These are phyloP conservation scores for Candida coquimbonensis DNA, from an alignment of 805 yeast species.

Conservation along the genomic window DNA sequence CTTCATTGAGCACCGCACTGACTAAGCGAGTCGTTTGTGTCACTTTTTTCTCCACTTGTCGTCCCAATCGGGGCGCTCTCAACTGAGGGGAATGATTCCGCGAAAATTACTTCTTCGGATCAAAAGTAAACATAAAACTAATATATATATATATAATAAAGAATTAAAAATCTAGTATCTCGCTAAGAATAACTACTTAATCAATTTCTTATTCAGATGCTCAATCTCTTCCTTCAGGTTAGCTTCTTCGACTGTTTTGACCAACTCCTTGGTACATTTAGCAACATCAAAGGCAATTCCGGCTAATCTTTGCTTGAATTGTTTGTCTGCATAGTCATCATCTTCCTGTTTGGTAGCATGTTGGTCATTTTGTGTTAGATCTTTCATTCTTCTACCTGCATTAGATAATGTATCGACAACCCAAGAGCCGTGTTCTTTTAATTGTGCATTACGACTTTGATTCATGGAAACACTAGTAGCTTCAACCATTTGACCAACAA, in stretches of 20 bases:
- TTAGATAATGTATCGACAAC: conserved; percentile 82
- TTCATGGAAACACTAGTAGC: conserved; percentile 85
- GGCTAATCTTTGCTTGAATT: conserved; percentile 87
- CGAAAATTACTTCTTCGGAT: not conserved
- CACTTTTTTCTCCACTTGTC: conserved; percentile 3
- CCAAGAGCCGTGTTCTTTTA: conserved; percentile 88
- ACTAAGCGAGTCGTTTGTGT: conserved; percentile 6
- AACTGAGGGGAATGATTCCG: conserved; percentile 1
- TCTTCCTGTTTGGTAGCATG: conserved; percentile 32
- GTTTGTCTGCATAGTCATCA: conserved; percentile 72
- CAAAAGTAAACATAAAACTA: not conserved
- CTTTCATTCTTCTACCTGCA: conserved; percentile 77
- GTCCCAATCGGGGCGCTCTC: not conserved
- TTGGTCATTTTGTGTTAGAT: conserved; percentile 40
- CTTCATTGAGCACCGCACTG: conserved; percentile 4
- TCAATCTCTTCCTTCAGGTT: conserved; percentile 82
- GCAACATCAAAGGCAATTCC: conserved; percentile 96
- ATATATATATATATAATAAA: not conserved
- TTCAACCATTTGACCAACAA: conserved; percentile 80
- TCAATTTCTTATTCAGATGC: conserved; percentile 57
- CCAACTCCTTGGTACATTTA: conserved; percentile 91
- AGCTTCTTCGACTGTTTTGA: conserved; percentile 93
- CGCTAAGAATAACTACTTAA: conserved; percentile 1
- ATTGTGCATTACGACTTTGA: conserved; percentile 76
- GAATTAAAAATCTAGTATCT: too few species aligned